Base-by-base conservation (phyloP, 169 alveolate genomes). In the Cyclospora cayetanensis region DNA sequence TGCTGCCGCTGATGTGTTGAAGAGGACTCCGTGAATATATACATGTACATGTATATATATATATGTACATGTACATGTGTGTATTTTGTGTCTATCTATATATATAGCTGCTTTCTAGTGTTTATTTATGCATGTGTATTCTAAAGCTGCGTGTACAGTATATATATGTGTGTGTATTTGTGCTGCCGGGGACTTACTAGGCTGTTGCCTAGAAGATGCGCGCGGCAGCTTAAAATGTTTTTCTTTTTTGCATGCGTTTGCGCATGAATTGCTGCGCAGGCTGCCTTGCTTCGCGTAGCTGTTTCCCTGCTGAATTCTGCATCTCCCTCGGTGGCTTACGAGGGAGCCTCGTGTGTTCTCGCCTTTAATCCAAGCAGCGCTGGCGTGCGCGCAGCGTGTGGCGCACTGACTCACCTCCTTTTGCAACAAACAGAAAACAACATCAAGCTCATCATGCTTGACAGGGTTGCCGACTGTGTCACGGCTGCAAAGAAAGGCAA, bases 261-360 rank as follows among this genome's bases (percentile, higher is more conserved):
- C 39, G 70, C 66, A 9, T 12, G n/a, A 3, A 9, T 18, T 11
- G 34, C 4, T 4, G 43, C 41, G 25, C 82, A 86, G 92, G 92
- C 85, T 20, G 84, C 52, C 9, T 34, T 88, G 15, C 76, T 88
- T 55, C 68, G 87, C 66, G 5, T 88, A 63, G 66, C 52, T 50
- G 25, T 88, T 3, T 39, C 77, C 41, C 35, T 94, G 41, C 83
- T 91, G 83, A 93, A 94, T 46, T 82, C 95, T 1, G 92, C 95
- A 18, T 85, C 93, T 46, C 96, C 96, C 53, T 90, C 98, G 34
- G 99, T 98, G 42, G 94, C 97, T 35, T 97, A 95, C 93, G 99
- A 98, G 91, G 97, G 98, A 79, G 98, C 99, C 2, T 95, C 95
- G 82, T 95, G 98, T 25, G 94, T 98, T 52, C 93, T 96, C 46